Base-by-base conservation (phyloP, 2,329 filamentous ascomycete species). In the Ascomycota sp. region DNA sequence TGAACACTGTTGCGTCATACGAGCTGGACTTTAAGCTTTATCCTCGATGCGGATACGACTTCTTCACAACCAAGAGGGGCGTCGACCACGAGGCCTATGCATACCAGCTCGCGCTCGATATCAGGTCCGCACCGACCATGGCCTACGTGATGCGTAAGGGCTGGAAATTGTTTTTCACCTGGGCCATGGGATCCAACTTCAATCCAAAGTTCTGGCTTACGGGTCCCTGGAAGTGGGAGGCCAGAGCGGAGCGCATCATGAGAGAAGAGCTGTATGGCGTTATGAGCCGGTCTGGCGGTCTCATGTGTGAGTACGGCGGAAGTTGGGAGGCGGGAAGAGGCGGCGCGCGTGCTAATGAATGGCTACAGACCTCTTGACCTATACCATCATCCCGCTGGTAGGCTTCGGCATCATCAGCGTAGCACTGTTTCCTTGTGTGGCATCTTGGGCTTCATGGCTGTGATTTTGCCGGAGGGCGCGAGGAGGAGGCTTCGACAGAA, bases 31-130 rank as follows among this genome's bases (percentile, higher is more conserved):
- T 56, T 32, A 39, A 47, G 13, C 48, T 62, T 3, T 53, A 52
- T 23, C 30, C 45, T 0, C 45, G 46, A 5, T 43, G 38, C 0
- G 37, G 39, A 8, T 52, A 53, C 35, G 50, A 50, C 31, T 38
- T 52, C 17, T 49, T 40, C 30, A 34, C 43, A 15, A 43, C 36
- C 17, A 52, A 55, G 36, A 45, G 52, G 31, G 59, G 55, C 8
- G 57, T 63, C 2, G 59, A 63, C 27, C 59, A 63, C 30, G 59
- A 63, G 33, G 53, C 50, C 32, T 63, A 63, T 35, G 54, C 55
- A 0, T 63, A 61, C 41, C 59, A 63, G 42, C 49, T 63, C 4
- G 58, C 58, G 0, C 43, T 59, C 0, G 59, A 62, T 36, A 57
- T 61, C 37, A 55, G 53, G 2, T 40, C 56, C 3, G 58, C 56